Base-by-base conservation (phyloP, 495 filamentous ascomycete species). In the Penicillium bialowiezense region DNA sequence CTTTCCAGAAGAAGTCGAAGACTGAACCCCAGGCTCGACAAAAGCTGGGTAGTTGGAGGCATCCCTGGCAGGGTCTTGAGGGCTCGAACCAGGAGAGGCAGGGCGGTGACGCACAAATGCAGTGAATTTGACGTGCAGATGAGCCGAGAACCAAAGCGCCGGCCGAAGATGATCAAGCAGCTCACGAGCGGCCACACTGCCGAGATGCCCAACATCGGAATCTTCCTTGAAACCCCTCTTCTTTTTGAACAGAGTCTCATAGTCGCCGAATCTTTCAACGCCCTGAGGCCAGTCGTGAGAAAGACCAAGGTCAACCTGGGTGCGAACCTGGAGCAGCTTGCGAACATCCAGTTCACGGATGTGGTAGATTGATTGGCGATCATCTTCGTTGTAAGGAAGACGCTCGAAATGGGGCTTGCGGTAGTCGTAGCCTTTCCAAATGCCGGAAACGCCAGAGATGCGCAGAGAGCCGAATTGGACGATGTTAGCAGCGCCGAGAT, bases 281-380 rank as follows among this genome's bases (percentile, higher is more conserved):
- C 78, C 84, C 17, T 79, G 76, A 0, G 95, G 95, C 93, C 93
- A 98, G 68, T 98, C 93, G 62, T 98, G 93, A 43, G 90, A 96
- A 14, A 98, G 65, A 18, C 91, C 90, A 14, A 97, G 68, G 52
- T 98, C 93, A 7, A 97, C 80, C 52, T 90, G 91, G 10, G 84
- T 88, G 9, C 82, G 76, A 14, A 96, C 52, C 54, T 92, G 85
- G n/a, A 96, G 75, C 12, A 98, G 72, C 70, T 97, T 97, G 55
- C 91, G 83, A 2, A 87, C 78, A 62, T 98, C 93, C n/a, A 96
- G 72, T 59, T 96, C 89, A 20, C 93, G 81, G 15, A 92, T 79
- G 56, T 97, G 91, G 56, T 96, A 97, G 50, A 93, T 84, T 31
- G 78, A 84, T 57, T 81, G 86, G 20, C 89, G 59, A 41, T 96